A percentile compares a stretch with the other conserved stretches of the same genome.
These are phyloP conservation scores for Monilinia polystroma DNA, from an alignment of 2,329 filamentous ascomycete genomes.

Conservation along the genomic window DNA sequence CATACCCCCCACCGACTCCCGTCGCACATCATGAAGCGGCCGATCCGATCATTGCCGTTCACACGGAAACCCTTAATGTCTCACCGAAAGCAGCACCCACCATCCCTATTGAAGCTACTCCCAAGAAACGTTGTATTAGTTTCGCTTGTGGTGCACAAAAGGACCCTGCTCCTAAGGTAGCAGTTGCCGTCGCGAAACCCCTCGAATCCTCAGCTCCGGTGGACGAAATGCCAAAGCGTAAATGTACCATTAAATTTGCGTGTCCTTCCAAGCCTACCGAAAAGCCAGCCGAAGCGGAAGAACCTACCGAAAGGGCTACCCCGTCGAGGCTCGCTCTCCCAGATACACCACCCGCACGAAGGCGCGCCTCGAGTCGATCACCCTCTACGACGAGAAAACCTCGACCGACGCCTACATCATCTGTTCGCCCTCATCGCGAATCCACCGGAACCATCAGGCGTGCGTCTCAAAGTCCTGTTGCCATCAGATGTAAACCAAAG, in stretches of 20 bases:
- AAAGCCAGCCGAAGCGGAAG: constrained; percentile 31
- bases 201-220: constrained; percentile 27
- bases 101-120: constrained; percentile 57
- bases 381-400: constrained; percentile 37
- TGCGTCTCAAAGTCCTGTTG: constrained; percentile 43
- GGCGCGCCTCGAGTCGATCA: constrained; percentile 32
- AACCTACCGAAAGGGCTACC: constrained; percentile 11
- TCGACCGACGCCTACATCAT: constrained; percentile 24
- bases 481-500: constrained; percentile 41
- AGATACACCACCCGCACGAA: constrained; percentile 29
- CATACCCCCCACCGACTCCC: constrained; percentile 24
- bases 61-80: constrained; percentile 28
- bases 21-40: constrained; percentile 23
- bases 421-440: constrained; percentile 31
- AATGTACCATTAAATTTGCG: constrained; percentile 71
- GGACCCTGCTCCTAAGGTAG: constrained; percentile 43
- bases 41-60: constrained; percentile 22
- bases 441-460: constrained; percentile 39
- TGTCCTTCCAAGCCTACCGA: constrained; percentile 57
- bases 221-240: constrained; percentile 49
- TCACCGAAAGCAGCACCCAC: constrained; percentile 49
- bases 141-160: constrained; percentile 77
- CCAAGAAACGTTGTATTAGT: constrained; percentile 85
- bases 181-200: constrained; percentile 41
- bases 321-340: background rate